Percentiles rank a stretch among this genome's conserved stretches.
Conservation (phyloP, 2,329 filamentous ascomycete species). For the Proliferodiscus dingleyae region DNA sequence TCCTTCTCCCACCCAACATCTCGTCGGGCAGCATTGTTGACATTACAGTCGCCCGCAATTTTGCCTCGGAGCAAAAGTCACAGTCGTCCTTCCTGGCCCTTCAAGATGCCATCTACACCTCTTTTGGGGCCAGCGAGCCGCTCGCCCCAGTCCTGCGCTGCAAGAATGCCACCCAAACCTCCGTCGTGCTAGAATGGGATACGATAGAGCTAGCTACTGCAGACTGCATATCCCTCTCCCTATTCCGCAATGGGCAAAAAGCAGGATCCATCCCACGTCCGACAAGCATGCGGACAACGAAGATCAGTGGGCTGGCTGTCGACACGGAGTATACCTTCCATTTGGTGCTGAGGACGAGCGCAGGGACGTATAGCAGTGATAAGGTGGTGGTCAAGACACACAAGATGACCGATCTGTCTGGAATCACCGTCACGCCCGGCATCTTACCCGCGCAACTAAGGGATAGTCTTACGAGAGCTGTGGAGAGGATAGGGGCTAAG, state of each 20-base stretch:
- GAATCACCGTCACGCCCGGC: slow-evolving; percentile 90
- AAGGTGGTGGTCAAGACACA: slow-evolving; percentile 84
- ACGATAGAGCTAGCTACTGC: slow-evolving; percentile 89
- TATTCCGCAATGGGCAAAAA: slow-evolving; percentile 96
- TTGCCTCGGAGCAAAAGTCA: slow-evolving; percentile 67
- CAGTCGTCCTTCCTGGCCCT: slow-evolving; percentile 74
- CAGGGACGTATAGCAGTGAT: slow-evolving; percentile 80
- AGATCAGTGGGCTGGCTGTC: slow-evolving; percentile 93
- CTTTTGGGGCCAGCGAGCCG: slow-evolving; percentile 79
- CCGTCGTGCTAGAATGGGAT: slow-evolving; percentile 96
- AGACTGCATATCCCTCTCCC: slow-evolving; percentile 78
- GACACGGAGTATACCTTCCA: slow-evolving; percentile 96
- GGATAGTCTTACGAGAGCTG: slow-evolving; percentile 68
- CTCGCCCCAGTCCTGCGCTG: slow-evolving; percentile 75
- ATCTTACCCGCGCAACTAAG: slow-evolving; percentile 69
- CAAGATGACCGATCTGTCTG: slow-evolving; percentile 96
- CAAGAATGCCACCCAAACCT: slow-evolving; percentile 97
- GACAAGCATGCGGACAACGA: slow-evolving; percentile 84
- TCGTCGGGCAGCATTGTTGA: slow-evolving; percentile 96
- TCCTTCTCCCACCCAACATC: slow-evolving; percentile 92
- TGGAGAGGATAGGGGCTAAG: slow-evolving; percentile 88
- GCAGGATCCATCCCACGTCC: slow-evolving; percentile 90
- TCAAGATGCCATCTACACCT: slow-evolving; percentile 82
- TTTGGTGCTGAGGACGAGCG: slow-evolving; percentile 82
- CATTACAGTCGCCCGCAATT: slow-evolving; percentile 89